phyloP scores from a whole-genome alignment of 2,329 filamentous ascomycete genomes.

The Colletotrichum horii region DNA sequence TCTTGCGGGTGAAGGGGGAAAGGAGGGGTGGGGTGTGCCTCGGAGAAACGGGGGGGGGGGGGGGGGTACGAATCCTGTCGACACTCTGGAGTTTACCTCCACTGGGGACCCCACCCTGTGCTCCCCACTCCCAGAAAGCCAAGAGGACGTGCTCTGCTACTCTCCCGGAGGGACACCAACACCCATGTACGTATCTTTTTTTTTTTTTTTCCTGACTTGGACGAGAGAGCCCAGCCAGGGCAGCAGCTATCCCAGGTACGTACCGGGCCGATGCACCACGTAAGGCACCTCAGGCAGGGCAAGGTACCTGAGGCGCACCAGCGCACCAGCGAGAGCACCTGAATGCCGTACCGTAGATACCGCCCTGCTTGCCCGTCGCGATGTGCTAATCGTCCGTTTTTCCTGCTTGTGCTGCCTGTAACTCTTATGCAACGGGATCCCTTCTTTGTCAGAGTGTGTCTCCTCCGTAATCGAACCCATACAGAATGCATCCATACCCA shows the following conservation, averaged over 20 bases:
- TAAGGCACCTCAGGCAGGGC: not conserved
- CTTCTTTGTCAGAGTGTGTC: not conserved
- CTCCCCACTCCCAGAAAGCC: slow-evolving; percentile 2
- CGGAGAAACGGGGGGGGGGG: not conserved
- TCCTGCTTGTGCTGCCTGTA: not conserved
- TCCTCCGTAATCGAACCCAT: not conserved
- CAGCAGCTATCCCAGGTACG: not conserved
- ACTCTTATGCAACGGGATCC: not conserved
- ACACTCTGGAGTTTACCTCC: not conserved
- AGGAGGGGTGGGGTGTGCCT: not conserved
- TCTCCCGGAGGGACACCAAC: slow-evolving; percentile 1
- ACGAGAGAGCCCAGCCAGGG: not conserved
- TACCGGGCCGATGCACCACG: not conserved
- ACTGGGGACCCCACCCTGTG: not conserved
- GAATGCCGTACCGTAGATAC: not conserved
- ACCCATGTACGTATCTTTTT: not conserved
- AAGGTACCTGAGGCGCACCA: not conserved
- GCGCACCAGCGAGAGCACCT: not conserved
- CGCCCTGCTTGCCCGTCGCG: not conserved
- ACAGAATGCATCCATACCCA: not conserved
- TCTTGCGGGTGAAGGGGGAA: slow-evolving; percentile 10
- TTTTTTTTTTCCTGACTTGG: not conserved
- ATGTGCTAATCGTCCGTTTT: slow-evolving; percentile 4
- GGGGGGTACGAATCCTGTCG: not conserved
- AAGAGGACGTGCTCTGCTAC: slow-evolving; percentile 19